These are phyloP conservation scores for Cronartium ribicola DNA, from an alignment of 1,284 basidiomycete genomes.

Conservation along the genomic window DNA sequence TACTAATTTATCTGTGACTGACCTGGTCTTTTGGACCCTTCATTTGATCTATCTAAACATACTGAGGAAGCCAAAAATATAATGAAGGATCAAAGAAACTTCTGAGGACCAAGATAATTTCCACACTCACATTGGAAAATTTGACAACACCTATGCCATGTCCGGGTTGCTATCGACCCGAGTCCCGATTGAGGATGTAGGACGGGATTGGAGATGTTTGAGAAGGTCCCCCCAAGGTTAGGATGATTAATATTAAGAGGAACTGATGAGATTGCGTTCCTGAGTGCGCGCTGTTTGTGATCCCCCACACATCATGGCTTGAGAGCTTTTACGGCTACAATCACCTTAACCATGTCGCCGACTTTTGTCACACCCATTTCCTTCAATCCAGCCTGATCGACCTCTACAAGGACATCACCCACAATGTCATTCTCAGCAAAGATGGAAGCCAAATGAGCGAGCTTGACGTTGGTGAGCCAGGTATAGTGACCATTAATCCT, in stretches of 20 bases:
- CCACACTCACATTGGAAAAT: too few species aligned
- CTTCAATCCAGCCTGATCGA: conserved; percentile 75
- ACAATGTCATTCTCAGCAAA: conserved; percentile 82
- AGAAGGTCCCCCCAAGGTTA: conserved; percentile 11
- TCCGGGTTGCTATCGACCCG: background rate
- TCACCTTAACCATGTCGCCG: conserved; percentile 79
- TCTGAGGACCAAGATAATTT: too few species aligned
- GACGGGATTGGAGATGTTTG: conserved; percentile 30
- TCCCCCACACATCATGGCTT: conserved; percentile 57
- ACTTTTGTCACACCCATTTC: conserved; percentile 83
- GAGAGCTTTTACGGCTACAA: conserved; percentile 74
- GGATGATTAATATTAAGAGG: conserved; percentile 5
- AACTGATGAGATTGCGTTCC: conserved; percentile 43
- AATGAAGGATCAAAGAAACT: too few species aligned
- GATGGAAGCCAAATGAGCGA: conserved; percentile 62
- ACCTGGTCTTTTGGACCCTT: too few species aligned
- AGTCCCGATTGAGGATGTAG: background rate
- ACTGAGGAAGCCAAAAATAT: too few species aligned
- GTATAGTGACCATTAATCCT: too few species aligned
- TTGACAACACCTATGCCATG: too few species aligned
- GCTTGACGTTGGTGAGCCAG: conserved; percentile 56
- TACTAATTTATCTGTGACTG: too few species aligned
- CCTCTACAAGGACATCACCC: conserved; percentile 78
- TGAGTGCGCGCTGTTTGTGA: conserved; percentile 18
- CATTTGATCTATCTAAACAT: too few species aligned